Evolutionary conservation across 345 rosid species (phyloP).

Genomic region (Capsella bursapastoris): DNA sequence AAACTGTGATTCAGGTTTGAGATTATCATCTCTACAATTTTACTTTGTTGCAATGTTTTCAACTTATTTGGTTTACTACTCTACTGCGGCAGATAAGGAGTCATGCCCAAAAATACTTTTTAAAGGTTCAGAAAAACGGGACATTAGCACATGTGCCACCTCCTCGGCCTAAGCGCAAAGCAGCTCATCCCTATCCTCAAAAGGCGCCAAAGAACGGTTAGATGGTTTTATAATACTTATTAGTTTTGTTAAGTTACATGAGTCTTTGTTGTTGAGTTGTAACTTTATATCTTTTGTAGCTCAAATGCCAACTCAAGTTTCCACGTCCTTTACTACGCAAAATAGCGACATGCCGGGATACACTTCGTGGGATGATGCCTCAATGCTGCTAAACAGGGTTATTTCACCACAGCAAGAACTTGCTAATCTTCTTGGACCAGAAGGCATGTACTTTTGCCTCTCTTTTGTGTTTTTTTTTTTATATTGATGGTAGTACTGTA

Average conservation of each 20-base stretch:
- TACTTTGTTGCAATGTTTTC: slow-evolving; percentile 1
- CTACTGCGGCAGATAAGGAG: slow-evolving; percentile 83
- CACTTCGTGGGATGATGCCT: slow-evolving; percentile 70
- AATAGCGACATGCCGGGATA: slow-evolving; percentile 56
- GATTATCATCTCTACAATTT: slow-evolving; percentile 4
- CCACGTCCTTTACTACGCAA: slow-evolving; percentile 57
- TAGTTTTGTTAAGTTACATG: slow-evolving; percentile 9
- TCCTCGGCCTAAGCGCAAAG: slow-evolving; percentile 98
- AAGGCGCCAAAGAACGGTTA: slow-evolving; percentile 86
- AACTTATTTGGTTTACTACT: neutral
- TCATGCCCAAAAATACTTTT: slow-evolving; percentile 96
- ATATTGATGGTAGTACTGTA: slow-evolving; percentile 31
- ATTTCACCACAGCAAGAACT: slow-evolving; percentile 61
- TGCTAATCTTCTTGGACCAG: slow-evolving; percentile 51
- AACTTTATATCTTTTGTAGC: slow-evolving; percentile 45
- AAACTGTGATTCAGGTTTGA: slow-evolving; percentile 95
- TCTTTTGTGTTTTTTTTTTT: slow-evolving; percentile 10
- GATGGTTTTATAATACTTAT: slow-evolving; percentile 22
- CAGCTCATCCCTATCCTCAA: slow-evolving; percentile 94
- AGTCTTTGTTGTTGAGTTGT: neutral
- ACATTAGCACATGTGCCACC: slow-evolving; percentile 92
- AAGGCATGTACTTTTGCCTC: slow-evolving; percentile 57
- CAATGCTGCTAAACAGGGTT: slow-evolving; percentile 54
- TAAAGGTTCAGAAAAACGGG: slow-evolving; percentile 97
- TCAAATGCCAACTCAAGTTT: slow-evolving; percentile 63